Evolutionary conservation across 352 stramenopile species (phyloP).

Genomic region (Globisporangium barbulae): DNA sequence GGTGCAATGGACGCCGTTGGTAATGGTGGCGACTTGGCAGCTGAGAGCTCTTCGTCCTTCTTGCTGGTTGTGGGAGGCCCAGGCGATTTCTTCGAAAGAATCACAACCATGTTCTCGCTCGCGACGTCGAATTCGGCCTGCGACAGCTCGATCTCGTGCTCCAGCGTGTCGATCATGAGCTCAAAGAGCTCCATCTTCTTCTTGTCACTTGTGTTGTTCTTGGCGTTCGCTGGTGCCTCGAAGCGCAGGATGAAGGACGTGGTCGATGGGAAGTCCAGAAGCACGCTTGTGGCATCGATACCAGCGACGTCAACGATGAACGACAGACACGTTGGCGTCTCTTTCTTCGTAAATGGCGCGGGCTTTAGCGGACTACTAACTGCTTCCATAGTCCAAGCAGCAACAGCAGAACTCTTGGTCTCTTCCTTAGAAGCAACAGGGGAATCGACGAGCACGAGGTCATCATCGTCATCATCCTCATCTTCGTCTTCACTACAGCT

Average conservation of each 20-base stretch:
- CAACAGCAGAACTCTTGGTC: not conserved
- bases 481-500: slow-evolving; percentile 52
- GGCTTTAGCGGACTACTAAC: not conserved
- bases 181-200: slow-evolving; percentile 28
- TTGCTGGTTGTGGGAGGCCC: not conserved
- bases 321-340: slow-evolving; percentile 42
- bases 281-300: slow-evolving; percentile 35
- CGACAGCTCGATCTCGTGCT: slow-evolving; percentile 4
- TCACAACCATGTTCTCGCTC: slow-evolving; percentile 70
- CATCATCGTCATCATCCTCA: slow-evolving; percentile 12
- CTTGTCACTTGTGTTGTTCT: not conserved
- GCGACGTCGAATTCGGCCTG: slow-evolving; percentile 48
- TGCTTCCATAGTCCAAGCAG: not conserved
- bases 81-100: slow-evolving; percentile 37
- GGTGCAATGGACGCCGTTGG: slow-evolving; percentile 13
- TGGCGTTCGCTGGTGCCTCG: not conserved
- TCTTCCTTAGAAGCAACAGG: not conserved
- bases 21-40: slow-evolving; percentile 5
- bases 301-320: slow-evolving; percentile 43
- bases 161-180: slow-evolving; percentile 27
- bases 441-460: slow-evolving; percentile 13
- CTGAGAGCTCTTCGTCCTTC: not conserved
- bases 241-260: slow-evolving; percentile 38
- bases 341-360: slow-evolving; percentile 33
- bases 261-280: slow-evolving; percentile 35